Evolutionary conservation across 2,329 filamentous ascomycete species (phyloP).

Genomic region (Sclerotinia trifoliorum): DNA sequence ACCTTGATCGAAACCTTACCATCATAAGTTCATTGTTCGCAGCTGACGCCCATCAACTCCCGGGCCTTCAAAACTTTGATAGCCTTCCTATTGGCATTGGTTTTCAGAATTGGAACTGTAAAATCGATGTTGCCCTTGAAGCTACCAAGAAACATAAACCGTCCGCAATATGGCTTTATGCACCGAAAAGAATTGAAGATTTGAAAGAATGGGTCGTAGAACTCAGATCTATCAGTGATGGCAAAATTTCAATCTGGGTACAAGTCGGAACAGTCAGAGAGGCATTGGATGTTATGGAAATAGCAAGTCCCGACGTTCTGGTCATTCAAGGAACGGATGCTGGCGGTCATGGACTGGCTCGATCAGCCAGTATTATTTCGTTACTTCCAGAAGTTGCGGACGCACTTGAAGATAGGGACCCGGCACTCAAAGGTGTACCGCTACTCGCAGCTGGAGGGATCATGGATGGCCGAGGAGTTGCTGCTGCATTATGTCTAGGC

Average conservation of each 20-base stretch:
- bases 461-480: slow-evolving; percentile 40
- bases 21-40: background rate
- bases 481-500: slow-evolving; percentile 40
- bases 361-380: slow-evolving; percentile 37
- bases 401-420: slow-evolving; percentile 28
- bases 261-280: slow-evolving; percentile 39
- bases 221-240: background rate
- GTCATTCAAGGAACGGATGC: slow-evolving; percentile 43
- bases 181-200: slow-evolving; percentile 37
- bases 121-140: slow-evolving; percentile 41
- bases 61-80: background rate
- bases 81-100: slow-evolving; percentile 49
- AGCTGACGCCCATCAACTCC: background rate
- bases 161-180: slow-evolving; percentile 50
- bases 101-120: slow-evolving; percentile 47
- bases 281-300: slow-evolving; percentile 30
- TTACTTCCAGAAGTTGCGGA: slow-evolving; percentile 41
- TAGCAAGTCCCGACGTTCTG: slow-evolving; percentile 38
- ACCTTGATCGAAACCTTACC: slow-evolving; percentile 23
- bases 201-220: slow-evolving; percentile 15
- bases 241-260: slow-evolving; percentile 39
- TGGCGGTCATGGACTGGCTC: slow-evolving; percentile 41
- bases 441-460: slow-evolving; percentile 42
- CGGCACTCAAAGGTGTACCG: slow-evolving; percentile 27
- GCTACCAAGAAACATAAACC: slow-evolving; percentile 33